Evolutionary conservation across 2,329 filamentous ascomycete species (phyloP).

Genomic region (Elsinoe australis): DNA sequence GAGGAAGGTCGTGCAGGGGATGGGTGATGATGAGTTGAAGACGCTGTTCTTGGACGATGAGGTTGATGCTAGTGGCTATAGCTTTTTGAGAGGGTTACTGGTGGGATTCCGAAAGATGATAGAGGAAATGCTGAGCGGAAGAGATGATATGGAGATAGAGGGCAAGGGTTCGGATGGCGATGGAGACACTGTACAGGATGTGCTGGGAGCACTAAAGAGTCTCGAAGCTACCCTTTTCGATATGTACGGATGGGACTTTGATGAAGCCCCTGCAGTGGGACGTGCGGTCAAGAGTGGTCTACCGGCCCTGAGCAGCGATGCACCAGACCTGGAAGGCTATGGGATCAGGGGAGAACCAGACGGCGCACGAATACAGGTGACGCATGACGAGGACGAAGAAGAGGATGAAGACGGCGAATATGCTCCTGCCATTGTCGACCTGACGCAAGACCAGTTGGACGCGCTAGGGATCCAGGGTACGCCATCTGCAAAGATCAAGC

Average conservation of each 20-base stretch:
- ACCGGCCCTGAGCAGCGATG: neutral
- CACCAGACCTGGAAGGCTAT: neutral
- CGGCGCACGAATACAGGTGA: conserved; percentile 26
- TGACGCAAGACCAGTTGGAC: conserved; percentile 38
- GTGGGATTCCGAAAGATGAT: conserved; percentile 46
- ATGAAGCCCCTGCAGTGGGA: conserved; percentile 33
- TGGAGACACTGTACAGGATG: conserved; percentile 21
- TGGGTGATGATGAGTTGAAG: conserved; percentile 1
- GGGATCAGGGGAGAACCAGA: neutral
- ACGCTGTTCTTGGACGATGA: conserved; percentile 8
- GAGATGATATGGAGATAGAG: conserved; percentile 57
- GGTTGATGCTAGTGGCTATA: neutral
- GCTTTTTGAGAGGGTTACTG: conserved; percentile 47
- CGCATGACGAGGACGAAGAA: conserved; percentile 38
- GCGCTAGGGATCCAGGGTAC: conserved; percentile 29
- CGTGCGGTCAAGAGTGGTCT: neutral
- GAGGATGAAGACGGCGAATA: conserved; percentile 59
- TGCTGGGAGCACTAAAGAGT: conserved; percentile 43
- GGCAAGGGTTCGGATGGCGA: conserved; percentile 24
- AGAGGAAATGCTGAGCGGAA: conserved; percentile 52
- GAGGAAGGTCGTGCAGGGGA: neutral
- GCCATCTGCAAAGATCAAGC: conserved; percentile 20
- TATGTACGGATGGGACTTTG: conserved; percentile 49
- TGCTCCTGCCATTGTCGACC: conserved; percentile 53
- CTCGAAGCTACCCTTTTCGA: conserved; percentile 44